Base-by-base conservation (phyloP, 345 rosid genomes). In the Bruguiera parviflora region DNA sequence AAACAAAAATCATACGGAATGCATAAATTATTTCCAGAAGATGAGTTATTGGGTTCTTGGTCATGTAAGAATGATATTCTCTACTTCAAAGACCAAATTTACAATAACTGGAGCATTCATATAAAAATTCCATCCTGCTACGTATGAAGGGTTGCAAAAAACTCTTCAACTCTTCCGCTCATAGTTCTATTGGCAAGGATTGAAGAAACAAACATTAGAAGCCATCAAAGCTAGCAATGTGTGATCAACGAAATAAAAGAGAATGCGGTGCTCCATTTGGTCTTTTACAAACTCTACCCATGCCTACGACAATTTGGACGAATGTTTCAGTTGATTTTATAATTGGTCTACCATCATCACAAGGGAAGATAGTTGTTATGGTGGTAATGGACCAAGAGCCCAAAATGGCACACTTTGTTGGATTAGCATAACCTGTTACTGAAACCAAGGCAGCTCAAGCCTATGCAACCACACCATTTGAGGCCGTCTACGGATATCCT, bases 101-200 rank as follows among this genome's bases (percentile, higher is more conserved):
- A 20, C 19, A 11, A 5, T 63, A 0, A 63, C 19, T 0, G 5
- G 3, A 1, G 22, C 2, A 1, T 52, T 51, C 13, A 31, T 66
- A 2, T 8, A 35, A 18, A 22, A 52, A 43, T 25, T 66, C 16
- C 69, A 66, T 25, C 18, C 0, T 5, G 52, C 24, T 5, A 66
- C 28, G 0, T 27, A 55, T 10, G 69, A 66, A 66, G 61, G 69
- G 8, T 27, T 51, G n/a, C 47, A 53, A 13, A 29, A 66, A 22
- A 66, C 47, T 8, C 29, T 66, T 0, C 37, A 53, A 52, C 15
- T 27, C 8, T 18, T 33, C 20, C 5, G 5, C 19, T 19, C 5
- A 3, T 5, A 16, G 1, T 46, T 66, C 29, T 16, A 51, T 52
- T 66, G 46, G 69, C 18, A 15, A 59, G 58, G 58, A 0, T 24